phyloP scores from a whole-genome alignment of 164 flowering plant species.

The Annona squamosa region DNA sequence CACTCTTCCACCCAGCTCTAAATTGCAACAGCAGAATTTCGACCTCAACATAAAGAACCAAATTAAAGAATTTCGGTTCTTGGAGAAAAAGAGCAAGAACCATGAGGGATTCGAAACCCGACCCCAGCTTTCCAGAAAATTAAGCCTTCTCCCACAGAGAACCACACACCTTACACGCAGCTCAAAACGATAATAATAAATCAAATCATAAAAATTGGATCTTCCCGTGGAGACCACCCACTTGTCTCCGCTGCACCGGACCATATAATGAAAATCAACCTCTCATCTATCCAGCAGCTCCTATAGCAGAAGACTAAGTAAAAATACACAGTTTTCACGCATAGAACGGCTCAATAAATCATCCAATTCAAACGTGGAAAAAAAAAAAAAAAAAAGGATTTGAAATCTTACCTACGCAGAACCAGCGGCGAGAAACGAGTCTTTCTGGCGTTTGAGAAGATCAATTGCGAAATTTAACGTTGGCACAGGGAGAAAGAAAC shows the following conservation, averaged over 20 bases:
- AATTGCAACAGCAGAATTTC: background rate
- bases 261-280: background rate
- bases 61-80: background rate
- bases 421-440: background rate
- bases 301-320: background rate
- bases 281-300: background rate
- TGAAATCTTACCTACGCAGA: background rate
- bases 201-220: background rate
- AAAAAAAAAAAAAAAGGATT: too few species aligned
- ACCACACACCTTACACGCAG: background rate
- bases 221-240: background rate
- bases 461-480: background rate
- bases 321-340: background rate
- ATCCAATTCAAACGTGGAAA: background rate
- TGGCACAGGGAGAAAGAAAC: background rate
- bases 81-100: too few species aligned
- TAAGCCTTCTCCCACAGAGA: background rate
- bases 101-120: too few species aligned
- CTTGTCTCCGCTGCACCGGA: too few species aligned
- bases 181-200: too few species aligned
- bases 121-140: background rate
- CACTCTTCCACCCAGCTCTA: background rate
- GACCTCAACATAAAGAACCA: background rate
- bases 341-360: background rate
- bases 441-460: background rate